These are phyloP conservation scores for Sclerotinia sclerotiorum DNA, from an alignment of 2,329 filamentous ascomycete species.

Conservation along the genomic window DNA sequence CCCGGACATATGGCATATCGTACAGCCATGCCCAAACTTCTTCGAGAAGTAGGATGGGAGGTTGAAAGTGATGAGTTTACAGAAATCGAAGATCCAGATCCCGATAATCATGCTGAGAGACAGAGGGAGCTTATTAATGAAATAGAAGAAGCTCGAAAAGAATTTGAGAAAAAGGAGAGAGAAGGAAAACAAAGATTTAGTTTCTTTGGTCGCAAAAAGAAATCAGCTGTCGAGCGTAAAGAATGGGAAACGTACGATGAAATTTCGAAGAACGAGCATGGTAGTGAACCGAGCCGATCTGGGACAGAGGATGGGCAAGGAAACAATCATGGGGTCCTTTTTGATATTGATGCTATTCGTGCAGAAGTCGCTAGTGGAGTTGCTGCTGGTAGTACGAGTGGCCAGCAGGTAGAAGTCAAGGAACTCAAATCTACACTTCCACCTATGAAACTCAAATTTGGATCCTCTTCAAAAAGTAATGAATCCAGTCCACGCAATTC, in stretches of 20 bases:
- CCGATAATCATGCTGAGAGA: conserved; percentile 82
- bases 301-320: conserved; percentile 37
- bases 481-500: conserved; percentile 30
- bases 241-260: conserved; percentile 96
- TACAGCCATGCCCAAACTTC: conserved; percentile 81
- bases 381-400: conserved; percentile 15
- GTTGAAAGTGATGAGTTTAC: conserved; percentile 92
- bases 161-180: conserved; percentile 74
- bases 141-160: conserved; percentile 88
- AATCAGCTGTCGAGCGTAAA: conserved; percentile 67
- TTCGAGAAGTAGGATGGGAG: conserved; percentile 85
- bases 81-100: conserved; percentile 96
- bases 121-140: conserved; percentile 94
- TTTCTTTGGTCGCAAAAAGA: conserved; percentile 82
- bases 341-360: conserved; percentile 92
- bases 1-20: conserved; percentile 97
- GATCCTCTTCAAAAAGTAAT: conserved; percentile 19
- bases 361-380: conserved; percentile 64
- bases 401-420: conserved; percentile 58
- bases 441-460: conserved; percentile 76
- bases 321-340: conserved; percentile 61
- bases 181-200: conserved; percentile 61
- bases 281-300: conserved; percentile 12
- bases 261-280: conserved; percentile 49
- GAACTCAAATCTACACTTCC: conserved; percentile 87